A percentile compares a stretch with the other conserved stretches of the same genome.
Conservation (phyloP, 495 filamentous ascomycete species). For the Wilcoxina mikolae region DNA sequence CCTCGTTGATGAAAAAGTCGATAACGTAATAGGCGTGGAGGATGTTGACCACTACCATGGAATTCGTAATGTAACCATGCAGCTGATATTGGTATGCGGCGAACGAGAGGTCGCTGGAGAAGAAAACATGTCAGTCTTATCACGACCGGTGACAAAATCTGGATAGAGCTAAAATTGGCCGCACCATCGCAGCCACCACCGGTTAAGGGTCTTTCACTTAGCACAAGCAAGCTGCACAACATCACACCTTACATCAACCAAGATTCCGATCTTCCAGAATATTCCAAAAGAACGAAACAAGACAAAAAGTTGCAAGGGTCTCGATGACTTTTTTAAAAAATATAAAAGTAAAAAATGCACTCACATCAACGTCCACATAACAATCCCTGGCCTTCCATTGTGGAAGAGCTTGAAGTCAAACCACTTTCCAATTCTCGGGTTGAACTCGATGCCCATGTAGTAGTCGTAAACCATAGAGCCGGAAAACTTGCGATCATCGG, state of each 20-base stretch:
- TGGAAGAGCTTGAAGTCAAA: constrained; percentile 41
- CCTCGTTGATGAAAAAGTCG: constrained; percentile 40
- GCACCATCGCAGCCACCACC: too few species aligned
- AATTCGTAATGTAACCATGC: constrained; percentile 34
- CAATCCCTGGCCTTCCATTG: constrained; percentile 37
- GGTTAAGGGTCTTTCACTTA: too few species aligned
- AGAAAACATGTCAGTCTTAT: neutral
- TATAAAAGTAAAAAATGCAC: constrained; percentile 2
- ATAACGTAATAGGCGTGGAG: constrained; percentile 36
- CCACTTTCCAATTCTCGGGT: constrained; percentile 35
- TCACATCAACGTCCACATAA: constrained; percentile 33
- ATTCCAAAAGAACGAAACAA: neutral
- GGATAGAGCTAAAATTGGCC: too few species aligned
- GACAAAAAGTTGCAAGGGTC: neutral
- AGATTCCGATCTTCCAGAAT: too few species aligned
- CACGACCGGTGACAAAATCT: neutral
- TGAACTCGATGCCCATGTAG: constrained; percentile 37
- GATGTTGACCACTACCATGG: constrained; percentile 34
- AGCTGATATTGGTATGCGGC: constrained; percentile 35
- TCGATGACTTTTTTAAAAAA: constrained; percentile 3
- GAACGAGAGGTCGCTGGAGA: constrained; percentile 34
- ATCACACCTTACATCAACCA: too few species aligned
- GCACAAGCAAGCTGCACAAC: too few species aligned
- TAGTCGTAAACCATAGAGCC: constrained; percentile 35
- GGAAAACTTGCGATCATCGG: constrained; percentile 34